phyloP scores from a whole-genome alignment of 1,284 basidiomycete genomes.

The Sanghuangporus weigelae region DNA sequence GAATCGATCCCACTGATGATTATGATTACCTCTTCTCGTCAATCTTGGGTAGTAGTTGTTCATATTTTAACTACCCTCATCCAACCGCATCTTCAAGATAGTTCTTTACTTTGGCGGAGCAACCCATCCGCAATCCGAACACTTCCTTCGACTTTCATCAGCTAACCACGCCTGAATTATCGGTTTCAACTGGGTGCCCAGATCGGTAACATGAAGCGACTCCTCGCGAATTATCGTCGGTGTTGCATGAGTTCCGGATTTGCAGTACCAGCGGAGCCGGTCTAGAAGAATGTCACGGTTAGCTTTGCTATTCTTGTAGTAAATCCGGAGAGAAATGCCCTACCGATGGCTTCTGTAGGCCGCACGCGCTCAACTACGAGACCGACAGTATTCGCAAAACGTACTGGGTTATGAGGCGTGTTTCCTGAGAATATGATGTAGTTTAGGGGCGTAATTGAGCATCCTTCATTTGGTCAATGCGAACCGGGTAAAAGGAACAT shows the following conservation, averaged over 20 bases:
- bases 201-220: constrained; percentile 83
- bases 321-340: constrained; percentile 15
- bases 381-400: constrained; percentile 88
- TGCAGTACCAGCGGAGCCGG: constrained; percentile 93
- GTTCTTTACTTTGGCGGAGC: constrained; percentile 30
- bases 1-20: background rate
- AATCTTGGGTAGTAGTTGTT: background rate
- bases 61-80: background rate
- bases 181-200: constrained; percentile 92
- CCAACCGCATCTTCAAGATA: background rate
- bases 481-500: constrained; percentile 92
- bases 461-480: constrained; percentile 20
- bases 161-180: constrained; percentile 77
- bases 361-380: constrained; percentile 93
- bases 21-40: background rate
- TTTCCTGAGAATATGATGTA: constrained; percentile 51
- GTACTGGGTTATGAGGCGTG: constrained; percentile 92
- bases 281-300: constrained; percentile 43
- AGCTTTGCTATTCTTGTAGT: constrained; percentile 1
- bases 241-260: constrained; percentile 53
- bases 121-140: constrained; percentile 38
- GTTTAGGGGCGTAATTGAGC: background rate
- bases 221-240: constrained; percentile 87
- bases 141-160: constrained; percentile 35
- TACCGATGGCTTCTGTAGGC: constrained; percentile 58